These are phyloP conservation scores for Arthrinium phaeospermum DNA, from an alignment of 2,329 filamentous ascomycete genomes.

Conservation along the genomic window DNA sequence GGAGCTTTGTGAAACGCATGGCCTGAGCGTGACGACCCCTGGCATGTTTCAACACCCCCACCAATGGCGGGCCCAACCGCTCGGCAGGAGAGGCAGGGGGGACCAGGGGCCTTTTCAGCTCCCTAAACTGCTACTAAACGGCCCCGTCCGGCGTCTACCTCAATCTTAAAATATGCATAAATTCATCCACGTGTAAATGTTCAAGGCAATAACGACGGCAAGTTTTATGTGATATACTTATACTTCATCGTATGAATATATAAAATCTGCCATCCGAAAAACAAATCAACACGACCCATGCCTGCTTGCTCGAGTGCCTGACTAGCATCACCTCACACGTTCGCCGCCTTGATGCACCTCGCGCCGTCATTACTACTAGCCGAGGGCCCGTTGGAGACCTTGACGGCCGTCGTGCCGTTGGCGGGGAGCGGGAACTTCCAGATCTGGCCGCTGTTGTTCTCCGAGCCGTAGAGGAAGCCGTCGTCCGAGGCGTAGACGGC, in stretches of 20 bases:
- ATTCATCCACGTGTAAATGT: background rate
- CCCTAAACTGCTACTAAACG: background rate
- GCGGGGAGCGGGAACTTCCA: constrained; percentile 28
- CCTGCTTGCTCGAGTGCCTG: background rate
- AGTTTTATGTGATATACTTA: background rate
- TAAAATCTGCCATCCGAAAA: background rate
- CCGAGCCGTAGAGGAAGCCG: constrained; percentile 29
- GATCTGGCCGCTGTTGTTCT: constrained; percentile 31
- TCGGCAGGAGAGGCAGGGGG: too few species aligned
- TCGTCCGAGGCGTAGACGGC: constrained; percentile 29
- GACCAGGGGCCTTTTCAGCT: background rate
- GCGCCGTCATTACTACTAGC: constrained; percentile 24
- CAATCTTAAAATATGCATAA: constrained; percentile 7
- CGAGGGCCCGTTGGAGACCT: constrained; percentile 19
- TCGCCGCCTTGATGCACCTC: constrained; percentile 19
- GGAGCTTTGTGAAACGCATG: constrained; percentile 5
- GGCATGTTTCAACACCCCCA: constrained; percentile 9
- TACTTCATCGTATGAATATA: background rate
- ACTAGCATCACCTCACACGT: background rate
- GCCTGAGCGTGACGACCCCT: constrained; percentile 8
- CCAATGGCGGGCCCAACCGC: constrained; percentile 2
- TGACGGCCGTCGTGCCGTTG: constrained; percentile 12
- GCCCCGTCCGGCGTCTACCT: background rate
- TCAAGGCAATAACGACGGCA: too few species aligned
- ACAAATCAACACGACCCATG: too few species aligned